phyloP scores from a whole-genome alignment of 352 stramenopile genomes.

The Aphanomyces cochlioides region DNA sequence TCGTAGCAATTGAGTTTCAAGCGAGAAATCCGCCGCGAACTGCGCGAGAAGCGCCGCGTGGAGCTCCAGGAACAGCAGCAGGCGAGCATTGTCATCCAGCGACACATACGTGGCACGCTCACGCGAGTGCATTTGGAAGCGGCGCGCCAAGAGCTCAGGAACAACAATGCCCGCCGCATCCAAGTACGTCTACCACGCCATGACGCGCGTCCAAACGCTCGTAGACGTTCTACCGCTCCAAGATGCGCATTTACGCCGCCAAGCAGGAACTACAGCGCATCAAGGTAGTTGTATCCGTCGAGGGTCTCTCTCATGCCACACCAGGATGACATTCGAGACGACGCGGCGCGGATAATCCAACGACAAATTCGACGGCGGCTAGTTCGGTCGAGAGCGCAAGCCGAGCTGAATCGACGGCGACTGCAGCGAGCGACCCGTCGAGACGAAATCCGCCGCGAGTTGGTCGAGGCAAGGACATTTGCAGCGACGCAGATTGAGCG shows the following conservation, averaged over 20 bases:
- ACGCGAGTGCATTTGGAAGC: not conserved
- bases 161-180: slow-evolving; percentile 1
- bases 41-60: slow-evolving; percentile 23
- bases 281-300: not conserved
- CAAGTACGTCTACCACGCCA: slow-evolving; percentile 2
- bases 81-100: slow-evolving; percentile 15
- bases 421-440: slow-evolving; percentile 1
- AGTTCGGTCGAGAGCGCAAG: not conserved
- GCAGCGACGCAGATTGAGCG: slow-evolving; percentile 8
- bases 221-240: slow-evolving; percentile 20
- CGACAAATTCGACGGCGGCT: slow-evolving; percentile 1
- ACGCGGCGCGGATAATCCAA: slow-evolving; percentile 26
- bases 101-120: slow-evolving; percentile 5
- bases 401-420: slow-evolving; percentile 13
- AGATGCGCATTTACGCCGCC: slow-evolving; percentile 23
- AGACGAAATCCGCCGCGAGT: not conserved
- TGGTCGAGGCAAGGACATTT: not conserved
- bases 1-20: slow-evolving; percentile 30
- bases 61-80: slow-evolving; percentile 12
- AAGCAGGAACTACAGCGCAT: slow-evolving; percentile 18
- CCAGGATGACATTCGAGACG: slow-evolving; percentile 15
- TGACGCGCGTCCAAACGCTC: not conserved
- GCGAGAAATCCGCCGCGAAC: slow-evolving; percentile 24
- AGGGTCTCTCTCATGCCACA: not conserved
- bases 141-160: not conserved